These are phyloP conservation scores for Penicillium lividum DNA, from an alignment of 495 filamentous ascomycete species.

Conservation along the genomic window DNA sequence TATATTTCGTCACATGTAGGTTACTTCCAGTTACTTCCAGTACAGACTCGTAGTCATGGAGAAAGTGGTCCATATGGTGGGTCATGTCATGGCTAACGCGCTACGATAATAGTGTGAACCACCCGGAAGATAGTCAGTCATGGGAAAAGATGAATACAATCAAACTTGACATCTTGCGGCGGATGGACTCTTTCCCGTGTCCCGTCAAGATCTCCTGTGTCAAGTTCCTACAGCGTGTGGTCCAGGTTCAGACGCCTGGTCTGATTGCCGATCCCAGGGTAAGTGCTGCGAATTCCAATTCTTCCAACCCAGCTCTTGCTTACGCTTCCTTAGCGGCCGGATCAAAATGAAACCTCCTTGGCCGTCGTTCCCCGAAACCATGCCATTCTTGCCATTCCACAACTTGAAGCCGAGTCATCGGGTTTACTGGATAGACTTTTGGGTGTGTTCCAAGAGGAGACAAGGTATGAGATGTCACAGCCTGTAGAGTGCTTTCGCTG, in stretches of 20 bases:
- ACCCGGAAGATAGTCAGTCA: slow-evolving; percentile 70
- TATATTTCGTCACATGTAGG: slow-evolving; percentile 90
- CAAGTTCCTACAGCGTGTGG: slow-evolving; percentile 92
- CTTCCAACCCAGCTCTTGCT: slow-evolving; percentile 17
- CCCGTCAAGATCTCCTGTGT: slow-evolving; percentile 89
- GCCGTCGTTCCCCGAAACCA: slow-evolving; percentile 83
- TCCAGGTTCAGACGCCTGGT: slow-evolving; percentile 87
- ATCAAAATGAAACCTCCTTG: slow-evolving; percentile 85
- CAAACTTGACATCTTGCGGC: slow-evolving; percentile 80
- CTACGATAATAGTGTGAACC: slow-evolving; percentile 66
- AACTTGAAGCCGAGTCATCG: slow-evolving; percentile 86
- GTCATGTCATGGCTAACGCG: slow-evolving; percentile 29
- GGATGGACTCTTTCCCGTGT: slow-evolving; percentile 80
- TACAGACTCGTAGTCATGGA: background rate
- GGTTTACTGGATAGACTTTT: slow-evolving; percentile 89
- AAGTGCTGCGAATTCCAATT: slow-evolving; percentile 32
- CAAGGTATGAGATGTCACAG: slow-evolving; percentile 52
- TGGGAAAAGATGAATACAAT: slow-evolving; percentile 90
- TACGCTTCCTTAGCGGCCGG: slow-evolving; percentile 60
- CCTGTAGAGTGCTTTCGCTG: background rate
- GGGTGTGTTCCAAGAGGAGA: slow-evolving; percentile 81
- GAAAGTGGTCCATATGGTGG: background rate
- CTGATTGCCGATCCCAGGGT: slow-evolving; percentile 83
- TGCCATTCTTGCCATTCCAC: slow-evolving; percentile 69
- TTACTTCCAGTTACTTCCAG: slow-evolving; percentile 47